Conservation (phyloP, 805 yeast species). For the Suhomyces vadensis region DNA sequence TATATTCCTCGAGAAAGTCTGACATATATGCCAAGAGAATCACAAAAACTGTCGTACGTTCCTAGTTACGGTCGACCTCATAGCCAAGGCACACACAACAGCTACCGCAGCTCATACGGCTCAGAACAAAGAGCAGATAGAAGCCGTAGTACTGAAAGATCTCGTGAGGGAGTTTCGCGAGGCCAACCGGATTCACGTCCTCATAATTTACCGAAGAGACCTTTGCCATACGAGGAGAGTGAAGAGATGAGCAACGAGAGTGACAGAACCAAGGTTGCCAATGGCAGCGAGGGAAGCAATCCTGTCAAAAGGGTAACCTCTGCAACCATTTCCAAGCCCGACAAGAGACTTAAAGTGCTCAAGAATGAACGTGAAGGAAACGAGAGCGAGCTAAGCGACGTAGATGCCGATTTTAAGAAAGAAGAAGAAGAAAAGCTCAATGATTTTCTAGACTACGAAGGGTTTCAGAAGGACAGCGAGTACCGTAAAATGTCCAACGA, state of each 20-base stretch:
- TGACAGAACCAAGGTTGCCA: too few species aligned
- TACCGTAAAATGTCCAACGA: conserved; percentile 8
- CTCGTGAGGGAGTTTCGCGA: not conserved
- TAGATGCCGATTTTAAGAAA: conserved; percentile 20
- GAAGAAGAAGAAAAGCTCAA: conserved; percentile 13
- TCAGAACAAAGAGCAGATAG: not conserved
- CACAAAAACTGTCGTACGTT: conserved; percentile 1
- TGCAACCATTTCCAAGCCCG: not conserved
- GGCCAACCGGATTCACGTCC: not conserved
- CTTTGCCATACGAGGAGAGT: not conserved
- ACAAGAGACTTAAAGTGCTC: conserved; percentile 3
- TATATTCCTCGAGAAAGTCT: not conserved
- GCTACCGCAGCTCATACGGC: conserved; percentile 2
- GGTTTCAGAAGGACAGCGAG: conserved; percentile 10
- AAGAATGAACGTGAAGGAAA: conserved; percentile 6
- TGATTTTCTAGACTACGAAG: conserved; percentile 13
- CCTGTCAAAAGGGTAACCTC: not conserved
- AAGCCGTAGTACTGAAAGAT: not conserved
- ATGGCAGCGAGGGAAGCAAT: too few species aligned
- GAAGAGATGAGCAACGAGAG: not conserved
- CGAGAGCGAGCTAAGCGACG: conserved; percentile 29
- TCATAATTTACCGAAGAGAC: not conserved
- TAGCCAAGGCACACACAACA: not conserved
- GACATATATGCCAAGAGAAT: conserved; percentile 1
- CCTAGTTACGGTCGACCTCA: not conserved